Evolutionary conservation across 257 asterid genomes (phyloP), one percentile per base, ranked within the genome.

Genomic region (Lantana camara): DNA sequence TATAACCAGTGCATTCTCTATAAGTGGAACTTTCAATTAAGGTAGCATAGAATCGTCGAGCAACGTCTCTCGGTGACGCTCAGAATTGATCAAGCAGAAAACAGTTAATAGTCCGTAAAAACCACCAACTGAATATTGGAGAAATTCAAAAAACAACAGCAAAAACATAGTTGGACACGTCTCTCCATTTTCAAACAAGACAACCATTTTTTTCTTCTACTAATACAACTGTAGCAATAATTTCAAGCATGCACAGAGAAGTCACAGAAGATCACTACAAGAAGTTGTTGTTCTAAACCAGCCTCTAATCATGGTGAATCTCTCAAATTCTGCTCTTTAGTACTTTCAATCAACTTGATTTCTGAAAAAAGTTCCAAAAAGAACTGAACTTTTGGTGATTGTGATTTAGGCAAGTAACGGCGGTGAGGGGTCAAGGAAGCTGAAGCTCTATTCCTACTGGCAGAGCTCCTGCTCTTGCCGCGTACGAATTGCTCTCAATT

Each of bases 381-480:
- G n/a, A 37, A 50, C 24, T 65, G 8, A 52, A 34, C 27, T 6
- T 13, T 2, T 50, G 62, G 8, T 51, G 3, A 19, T 63, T 24
- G 61, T n/a, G 64, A 60, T 22, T 60, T n/a, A 74, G 85, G 80
- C 75, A 22, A 79, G 64, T 27, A 76, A 46, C 17, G 64, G 66
- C 14, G 77, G 21, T 16, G 79, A 57, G 50, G 75, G 69, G 46
- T 63, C 85, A 20, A 79, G 51, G 83, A 84, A 79, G 76, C 61
- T 87, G 82, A 84, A 85, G 75, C 95, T 90, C 44, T 90, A 78
- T 59, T 87, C 96, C 11, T 77, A 83, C 51, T 85, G 95, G 95
- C 78, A 85, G 75, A 90, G 97, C 70, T 78, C 96, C 74, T 87
- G 97, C 66, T 87, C 97, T 71, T 74, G 66, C 61, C 96, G 96